These are phyloP conservation scores for Acanthamoeba lenticulata DNA, from an alignment of 208 protist genomes.

Conservation along the genomic window DNA sequence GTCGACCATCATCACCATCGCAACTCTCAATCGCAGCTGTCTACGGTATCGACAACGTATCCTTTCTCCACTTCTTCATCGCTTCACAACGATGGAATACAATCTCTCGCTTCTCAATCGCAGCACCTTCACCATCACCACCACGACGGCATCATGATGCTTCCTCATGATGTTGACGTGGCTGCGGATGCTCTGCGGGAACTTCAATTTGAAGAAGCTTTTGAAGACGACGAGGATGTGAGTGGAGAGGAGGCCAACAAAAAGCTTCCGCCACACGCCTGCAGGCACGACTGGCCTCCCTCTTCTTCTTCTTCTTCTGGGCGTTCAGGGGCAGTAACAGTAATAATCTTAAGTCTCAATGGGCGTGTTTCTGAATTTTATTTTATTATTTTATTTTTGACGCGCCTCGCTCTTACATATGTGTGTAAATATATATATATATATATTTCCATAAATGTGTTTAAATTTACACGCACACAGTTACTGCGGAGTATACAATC, in stretches of 20 bases:
- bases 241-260: not conserved
- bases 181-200: not conserved
- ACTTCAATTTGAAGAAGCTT: not conserved
- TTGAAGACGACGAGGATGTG: conserved; percentile 6
- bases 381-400: conserved; percentile 17
- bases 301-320: not conserved
- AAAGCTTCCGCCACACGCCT: not conserved
- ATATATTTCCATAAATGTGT: not conserved
- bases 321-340: not conserved
- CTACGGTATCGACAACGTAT: not conserved
- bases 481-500: conserved; percentile 92
- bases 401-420: not conserved
- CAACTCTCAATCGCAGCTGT: not conserved
- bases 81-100: not conserved
- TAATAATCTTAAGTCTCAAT: not conserved
- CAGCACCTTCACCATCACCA: not conserved
- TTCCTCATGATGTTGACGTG: not conserved
- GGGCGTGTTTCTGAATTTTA: too few relatives aligned
- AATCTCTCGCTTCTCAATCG: not conserved
- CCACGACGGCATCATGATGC: not conserved
- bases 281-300: not conserved
- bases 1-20: not conserved
- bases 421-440: not conserved
- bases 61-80: not conserved
- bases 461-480: not conserved